phyloP scores from a whole-genome alignment of 257 asterid species.

The Fraxinus anomala region DNA sequence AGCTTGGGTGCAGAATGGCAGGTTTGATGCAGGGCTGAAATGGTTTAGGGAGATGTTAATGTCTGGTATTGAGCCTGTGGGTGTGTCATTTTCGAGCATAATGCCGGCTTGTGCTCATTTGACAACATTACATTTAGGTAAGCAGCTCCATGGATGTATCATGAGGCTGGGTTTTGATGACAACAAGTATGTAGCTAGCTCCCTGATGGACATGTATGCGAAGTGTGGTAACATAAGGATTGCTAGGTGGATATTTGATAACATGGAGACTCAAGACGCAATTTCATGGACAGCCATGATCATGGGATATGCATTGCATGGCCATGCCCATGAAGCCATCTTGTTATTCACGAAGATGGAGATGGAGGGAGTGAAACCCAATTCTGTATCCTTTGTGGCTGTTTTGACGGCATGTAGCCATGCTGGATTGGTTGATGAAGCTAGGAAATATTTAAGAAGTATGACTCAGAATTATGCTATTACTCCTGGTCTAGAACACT shows the following conservation, averaged over 20 bases:
- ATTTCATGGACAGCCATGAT: slow-evolving; percentile 90
- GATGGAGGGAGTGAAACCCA: slow-evolving; percentile 58
- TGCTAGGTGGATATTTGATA: slow-evolving; percentile 70
- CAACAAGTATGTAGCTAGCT: slow-evolving; percentile 71
- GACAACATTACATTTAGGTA: slow-evolving; percentile 65
- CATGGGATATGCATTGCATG: slow-evolving; percentile 85
- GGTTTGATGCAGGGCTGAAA: slow-evolving; percentile 65
- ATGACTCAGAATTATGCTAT: slow-evolving; percentile 60
- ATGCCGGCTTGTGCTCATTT: slow-evolving; percentile 90
- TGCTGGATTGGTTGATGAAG: slow-evolving; percentile 85
- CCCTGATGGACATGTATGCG: slow-evolving; percentile 88
- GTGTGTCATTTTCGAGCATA: slow-evolving; percentile 78
- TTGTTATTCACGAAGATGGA: slow-evolving; percentile 63
- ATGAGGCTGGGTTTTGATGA: slow-evolving; percentile 58
- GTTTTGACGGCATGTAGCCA: slow-evolving; percentile 91
- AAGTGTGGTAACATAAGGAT: slow-evolving; percentile 70
- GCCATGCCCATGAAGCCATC: slow-evolving; percentile 70
- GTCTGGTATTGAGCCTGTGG: slow-evolving; percentile 62
- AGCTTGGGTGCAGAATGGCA: slow-evolving; percentile 79
- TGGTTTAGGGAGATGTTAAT: slow-evolving; percentile 73
- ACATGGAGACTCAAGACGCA: slow-evolving; percentile 61
- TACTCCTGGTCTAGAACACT: slow-evolving; percentile 71
- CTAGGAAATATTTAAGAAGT: slow-evolving; percentile 53
- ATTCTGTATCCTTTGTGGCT: slow-evolving; percentile 69
- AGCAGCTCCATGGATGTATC: slow-evolving; percentile 78